A percentile compares a stretch with the other conserved stretches of the same genome.
Evolutionary conservation across 2,329 filamentous ascomycete genomes (phyloP).

Genomic region (Claviceps sp.): DNA sequence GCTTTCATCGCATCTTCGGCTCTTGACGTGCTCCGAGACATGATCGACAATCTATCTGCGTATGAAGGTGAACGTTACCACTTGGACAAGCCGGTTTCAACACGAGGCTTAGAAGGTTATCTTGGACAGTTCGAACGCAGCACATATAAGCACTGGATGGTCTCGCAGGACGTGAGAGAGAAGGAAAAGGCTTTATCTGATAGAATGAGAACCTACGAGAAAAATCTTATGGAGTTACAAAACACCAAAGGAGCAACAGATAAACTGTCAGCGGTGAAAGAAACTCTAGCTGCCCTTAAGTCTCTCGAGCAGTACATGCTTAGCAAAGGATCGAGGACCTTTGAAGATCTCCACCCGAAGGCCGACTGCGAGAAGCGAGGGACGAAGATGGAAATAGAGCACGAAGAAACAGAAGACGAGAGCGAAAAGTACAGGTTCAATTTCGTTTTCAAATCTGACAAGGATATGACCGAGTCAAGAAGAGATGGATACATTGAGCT

Average conservation of each 20-base stretch:
- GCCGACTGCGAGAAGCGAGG: constrained; percentile 16
- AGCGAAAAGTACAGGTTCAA: constrained; percentile 30
- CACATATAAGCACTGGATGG: constrained; percentile 48
- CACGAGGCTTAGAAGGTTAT: constrained; percentile 35
- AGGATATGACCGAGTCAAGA: constrained; percentile 40
- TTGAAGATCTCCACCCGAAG: constrained; percentile 49
- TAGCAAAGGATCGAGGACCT: constrained; percentile 50
- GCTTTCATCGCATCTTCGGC: constrained; percentile 32
- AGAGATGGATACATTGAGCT: constrained; percentile 49
- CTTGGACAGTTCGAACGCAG: constrained; percentile 34
- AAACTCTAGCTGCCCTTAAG: constrained; percentile 38
- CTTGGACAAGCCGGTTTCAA: constrained; percentile 3
- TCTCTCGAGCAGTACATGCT: constrained; percentile 41
- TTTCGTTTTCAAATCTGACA: constrained; percentile 39
- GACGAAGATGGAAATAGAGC: constrained; percentile 1
- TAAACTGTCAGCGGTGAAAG: constrained; percentile 42
- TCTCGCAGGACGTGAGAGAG: constrained; percentile 23
- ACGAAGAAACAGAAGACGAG: constrained; percentile 7
- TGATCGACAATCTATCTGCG: constrained; percentile 34
- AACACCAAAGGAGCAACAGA: constrained; percentile 20
- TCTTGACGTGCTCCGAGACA: constrained; percentile 45
- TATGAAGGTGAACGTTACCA: constrained; percentile 21
- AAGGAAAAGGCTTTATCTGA: constrained; percentile 20
- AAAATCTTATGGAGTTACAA: constrained; percentile 9
- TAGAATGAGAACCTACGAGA: constrained; percentile 16